These are phyloP conservation scores for Candida sp. DNA, from an alignment of 1,139 yeast genomes.

Conservation along the genomic window DNA sequence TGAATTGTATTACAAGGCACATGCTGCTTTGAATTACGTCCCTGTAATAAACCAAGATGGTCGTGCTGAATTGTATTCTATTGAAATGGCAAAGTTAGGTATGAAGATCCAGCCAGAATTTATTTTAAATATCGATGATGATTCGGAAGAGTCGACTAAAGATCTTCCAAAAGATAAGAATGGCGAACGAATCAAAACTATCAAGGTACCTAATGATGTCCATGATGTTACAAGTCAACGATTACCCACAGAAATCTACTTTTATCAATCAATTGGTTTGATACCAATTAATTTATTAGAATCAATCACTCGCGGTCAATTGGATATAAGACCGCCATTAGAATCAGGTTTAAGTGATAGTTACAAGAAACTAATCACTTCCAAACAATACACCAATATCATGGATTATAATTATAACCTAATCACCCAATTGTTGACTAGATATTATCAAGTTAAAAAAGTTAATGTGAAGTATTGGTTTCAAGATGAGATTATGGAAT, in stretches of 20 bases:
- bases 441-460: conserved; percentile 82
- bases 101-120: conserved; percentile 17
- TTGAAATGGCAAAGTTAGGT: conserved; percentile 38
- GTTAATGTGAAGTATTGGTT: conserved; percentile 61
- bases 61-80: conserved; percentile 54
- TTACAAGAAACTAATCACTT: conserved; percentile 53
- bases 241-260: conserved; percentile 82
- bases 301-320: conserved; percentile 62
- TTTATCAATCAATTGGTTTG: conserved; percentile 78
- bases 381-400: conserved; percentile 40
- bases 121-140: conserved; percentile 10
- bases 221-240: conserved; percentile 84
- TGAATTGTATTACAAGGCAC: conserved; percentile 38
- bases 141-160: conserved; percentile 3
- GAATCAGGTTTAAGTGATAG: conserved; percentile 62
- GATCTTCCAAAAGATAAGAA: neutral
- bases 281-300: conserved; percentile 64
- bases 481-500: conserved; percentile 42
- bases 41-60: conserved; percentile 77
- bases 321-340: conserved; percentile 64
- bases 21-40: conserved; percentile 40
- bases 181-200: conserved; percentile 6
- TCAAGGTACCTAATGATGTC: conserved; percentile 68
- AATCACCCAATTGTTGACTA: conserved; percentile 69
- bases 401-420: conserved; percentile 65